These are phyloP conservation scores for Adansonia digitata DNA, from an alignment of 345 rosid species.

Conservation along the genomic window DNA sequence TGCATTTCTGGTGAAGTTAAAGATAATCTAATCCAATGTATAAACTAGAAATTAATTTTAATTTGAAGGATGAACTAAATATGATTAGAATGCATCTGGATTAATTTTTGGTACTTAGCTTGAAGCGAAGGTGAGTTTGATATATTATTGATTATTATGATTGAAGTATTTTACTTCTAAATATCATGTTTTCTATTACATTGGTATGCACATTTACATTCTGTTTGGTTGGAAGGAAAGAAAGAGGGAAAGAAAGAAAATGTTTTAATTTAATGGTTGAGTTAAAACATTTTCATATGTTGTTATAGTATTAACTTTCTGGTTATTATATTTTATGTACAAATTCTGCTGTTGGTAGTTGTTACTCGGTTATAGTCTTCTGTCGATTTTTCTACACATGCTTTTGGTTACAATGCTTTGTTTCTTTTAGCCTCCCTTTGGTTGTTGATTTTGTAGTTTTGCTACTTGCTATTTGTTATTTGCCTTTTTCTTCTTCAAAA, in stretches of 20 bases:
- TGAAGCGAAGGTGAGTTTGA: neutral
- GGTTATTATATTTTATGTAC: neutral
- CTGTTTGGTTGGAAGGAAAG: neutral
- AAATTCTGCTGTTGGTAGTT: neutral
- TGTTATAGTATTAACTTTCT: neutral
- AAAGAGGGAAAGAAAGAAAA: neutral
- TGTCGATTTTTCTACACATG: neutral
- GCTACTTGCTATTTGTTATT: neutral
- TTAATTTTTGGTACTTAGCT: neutral
- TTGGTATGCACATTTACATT: neutral
- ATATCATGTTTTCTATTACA: neutral
- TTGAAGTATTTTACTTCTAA: neutral
- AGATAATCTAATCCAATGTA: neutral
- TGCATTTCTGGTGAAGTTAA: neutral
- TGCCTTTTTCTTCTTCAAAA: neutral
- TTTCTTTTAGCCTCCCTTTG: neutral
- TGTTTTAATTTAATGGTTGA: neutral
- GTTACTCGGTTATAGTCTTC: neutral
- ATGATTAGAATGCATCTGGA: neutral
- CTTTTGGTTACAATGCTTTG: neutral
- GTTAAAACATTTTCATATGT: neutral
- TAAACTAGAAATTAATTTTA: neutral
- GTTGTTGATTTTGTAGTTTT: neutral
- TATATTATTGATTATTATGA: neutral
- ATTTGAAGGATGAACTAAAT: neutral